A percentile compares a stretch with the other conserved stretches of the same genome.
These are phyloP conservation scores for Bacidia rubella DNA, from an alignment of 495 filamentous ascomycete species.

Conservation along the genomic window DNA sequence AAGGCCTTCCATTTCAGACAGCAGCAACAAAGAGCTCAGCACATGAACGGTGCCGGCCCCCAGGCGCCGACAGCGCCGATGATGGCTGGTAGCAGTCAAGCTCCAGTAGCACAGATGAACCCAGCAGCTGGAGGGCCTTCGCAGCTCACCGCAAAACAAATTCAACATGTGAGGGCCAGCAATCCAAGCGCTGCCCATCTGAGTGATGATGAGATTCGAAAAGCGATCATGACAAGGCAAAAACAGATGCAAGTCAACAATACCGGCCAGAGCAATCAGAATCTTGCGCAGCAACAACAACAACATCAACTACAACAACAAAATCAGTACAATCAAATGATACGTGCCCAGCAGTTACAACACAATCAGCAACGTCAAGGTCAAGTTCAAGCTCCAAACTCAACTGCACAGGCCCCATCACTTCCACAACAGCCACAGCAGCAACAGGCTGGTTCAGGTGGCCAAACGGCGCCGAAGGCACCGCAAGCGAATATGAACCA, in stretches of 20 bases:
- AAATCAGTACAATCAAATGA: background rate
- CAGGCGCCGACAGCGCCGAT: slow-evolving; percentile 21
- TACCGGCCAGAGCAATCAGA: background rate
- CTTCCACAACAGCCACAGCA: slow-evolving; percentile 7
- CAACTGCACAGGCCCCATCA: background rate
- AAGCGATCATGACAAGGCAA: slow-evolving; percentile 26
- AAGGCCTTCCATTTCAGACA: slow-evolving; percentile 36
- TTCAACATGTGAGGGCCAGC: slow-evolving; percentile 30
- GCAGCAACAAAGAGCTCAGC: slow-evolving; percentile 13
- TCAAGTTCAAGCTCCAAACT: background rate
- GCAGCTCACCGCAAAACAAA: slow-evolving; percentile 31
- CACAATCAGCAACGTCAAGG: background rate
- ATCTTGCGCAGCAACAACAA: background rate
- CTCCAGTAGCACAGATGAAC: slow-evolving; percentile 13
- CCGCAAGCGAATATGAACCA: background rate
- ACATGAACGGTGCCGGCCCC: slow-evolving; percentile 3
- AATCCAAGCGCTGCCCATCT: slow-evolving; percentile 17
- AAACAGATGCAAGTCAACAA: slow-evolving; percentile 16
- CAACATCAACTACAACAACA: slow-evolving; percentile 9
- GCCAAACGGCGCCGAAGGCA: background rate
- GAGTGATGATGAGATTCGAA: slow-evolving; percentile 43
- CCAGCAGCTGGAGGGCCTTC: slow-evolving; percentile 10
- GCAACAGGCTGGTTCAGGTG: background rate
- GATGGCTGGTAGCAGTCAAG: slow-evolving; percentile 25
- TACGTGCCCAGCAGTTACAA: slow-evolving; percentile 5